Evolutionary conservation across 2,329 filamentous ascomycete species (phyloP), one percentile per base, ranked within the genome.

Genomic region (Samsoniella hepiali): DNA sequence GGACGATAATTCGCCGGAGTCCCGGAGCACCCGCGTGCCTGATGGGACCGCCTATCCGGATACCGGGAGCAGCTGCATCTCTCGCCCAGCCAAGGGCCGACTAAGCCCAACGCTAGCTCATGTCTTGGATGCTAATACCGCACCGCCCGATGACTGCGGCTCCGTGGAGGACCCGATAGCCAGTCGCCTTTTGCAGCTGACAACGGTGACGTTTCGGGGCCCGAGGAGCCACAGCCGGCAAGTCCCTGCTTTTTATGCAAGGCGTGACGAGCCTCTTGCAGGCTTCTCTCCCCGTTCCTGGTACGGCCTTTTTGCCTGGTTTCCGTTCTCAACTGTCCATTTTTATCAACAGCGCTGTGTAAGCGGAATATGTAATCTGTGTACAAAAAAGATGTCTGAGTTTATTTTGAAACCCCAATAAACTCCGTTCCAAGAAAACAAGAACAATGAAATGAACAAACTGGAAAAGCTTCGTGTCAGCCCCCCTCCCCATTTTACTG

Each of bases 401-500:
- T 49, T n/a, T n/a, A 55, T 49, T 22, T 40, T 55, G 42, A 45
- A 62, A 22, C 22, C 49, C 50, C 59, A 5, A 56, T 66, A 31
- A 32, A 40, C 62, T 82, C 78, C 59, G 38, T 58, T 45, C 36
- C 17, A 38, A 29, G 42, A 31, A 36, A 40, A 58, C 22, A 29
- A n/a, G 2, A 42, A 45, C 9, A 40, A 40, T 5, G 4, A 58
- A 53, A 63, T 22, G n/a, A 40, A 55, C 34, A 3, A 56, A 44
- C 13, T 10, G 34, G 22, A 57, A 27, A 50, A 50, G n/a, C 22
- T 31, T 42, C 44, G 11, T 11, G 58, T 49, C 47, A 27, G 34
- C 11, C 45, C n/a, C 3, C 44, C 13, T 29, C 34, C 44, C 40
- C 59, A n/a, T 68, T 72, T 72, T 87, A 96, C 77, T 91, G 91